A percentile compares a stretch with the other conserved stretches of the same genome.
phyloP scores from a whole-genome alignment of 1,139 yeast species.

The Hyphopichia khmerensis region DNA sequence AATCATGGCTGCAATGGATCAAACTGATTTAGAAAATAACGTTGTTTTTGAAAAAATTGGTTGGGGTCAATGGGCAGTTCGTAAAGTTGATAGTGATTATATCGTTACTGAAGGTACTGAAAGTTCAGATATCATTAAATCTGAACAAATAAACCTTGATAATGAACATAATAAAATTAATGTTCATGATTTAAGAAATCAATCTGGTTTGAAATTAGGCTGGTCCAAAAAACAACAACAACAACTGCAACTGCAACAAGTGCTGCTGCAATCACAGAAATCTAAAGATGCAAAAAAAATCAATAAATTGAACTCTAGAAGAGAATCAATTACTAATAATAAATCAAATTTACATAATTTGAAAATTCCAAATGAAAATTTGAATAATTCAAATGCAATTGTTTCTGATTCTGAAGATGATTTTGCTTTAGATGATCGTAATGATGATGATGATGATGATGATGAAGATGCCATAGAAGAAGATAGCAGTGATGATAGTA shows the following conservation, averaged over 20 bases:
- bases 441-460: conserved; percentile 16
- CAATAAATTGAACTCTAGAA: conserved; percentile 18
- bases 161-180: conserved; percentile 34
- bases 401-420: conserved; percentile 50
- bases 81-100: conserved; percentile 49
- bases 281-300: conserved; percentile 1
- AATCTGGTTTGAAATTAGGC: conserved; percentile 40
- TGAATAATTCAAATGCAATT: conserved; percentile 27
- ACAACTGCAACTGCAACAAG: no score
- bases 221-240: conserved; percentile 40
- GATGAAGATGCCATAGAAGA: conserved; percentile 20
- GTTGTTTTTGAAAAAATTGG: conserved; percentile 89
- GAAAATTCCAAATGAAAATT: conserved; percentile 40
- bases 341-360: conserved; percentile 46
- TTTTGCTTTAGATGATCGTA: conserved; percentile 29
- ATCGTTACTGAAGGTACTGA: conserved; percentile 50
- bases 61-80: conserved; percentile 98
- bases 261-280: no score
- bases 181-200: conserved; percentile 39
- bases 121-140: conserved; percentile 8
- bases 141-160: conserved; percentile 5
- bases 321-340: conserved; percentile 58
- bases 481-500: conserved; percentile 15
- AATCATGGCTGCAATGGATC: conserved; percentile 85
- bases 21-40: conserved; percentile 53